phyloP scores from a whole-genome alignment of 2,329 filamentous ascomycete species.

The Colletotrichum simmondsii region DNA sequence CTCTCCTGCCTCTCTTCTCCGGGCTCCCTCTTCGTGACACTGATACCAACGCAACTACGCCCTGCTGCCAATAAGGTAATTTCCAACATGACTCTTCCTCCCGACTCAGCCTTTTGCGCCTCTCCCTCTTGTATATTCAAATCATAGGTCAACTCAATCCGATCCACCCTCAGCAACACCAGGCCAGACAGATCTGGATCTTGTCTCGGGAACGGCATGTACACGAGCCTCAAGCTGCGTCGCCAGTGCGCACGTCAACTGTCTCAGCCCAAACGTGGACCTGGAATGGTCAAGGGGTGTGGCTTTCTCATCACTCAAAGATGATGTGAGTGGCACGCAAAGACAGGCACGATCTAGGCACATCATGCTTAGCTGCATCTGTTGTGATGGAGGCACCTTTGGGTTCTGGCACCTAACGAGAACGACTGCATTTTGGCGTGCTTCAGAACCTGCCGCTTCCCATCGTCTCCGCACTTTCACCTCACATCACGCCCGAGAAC shows the following conservation, averaged over 20 bases:
- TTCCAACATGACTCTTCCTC: not conserved
- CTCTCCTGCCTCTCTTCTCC: not conserved
- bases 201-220: conserved; percentile 30
- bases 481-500: not conserved
- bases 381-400: not conserved
- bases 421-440: conserved; percentile 17
- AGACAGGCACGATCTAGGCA: not conserved
- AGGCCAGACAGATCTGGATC: not conserved
- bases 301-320: not conserved
- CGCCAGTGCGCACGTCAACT: conserved; percentile 17
- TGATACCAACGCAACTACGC: not conserved
- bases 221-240: conserved; percentile 19
- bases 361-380: not conserved
- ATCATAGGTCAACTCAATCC: conserved; percentile 4
- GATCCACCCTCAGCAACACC: not conserved
- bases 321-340: conserved; percentile 22
- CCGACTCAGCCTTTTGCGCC: not conserved
- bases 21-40: not conserved
- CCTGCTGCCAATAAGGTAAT: not conserved
- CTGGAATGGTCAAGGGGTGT: not conserved
- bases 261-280: conserved; percentile 25
- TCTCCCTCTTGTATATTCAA: conserved; percentile 4
- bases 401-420: conserved; percentile 1
- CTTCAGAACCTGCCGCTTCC: conserved; percentile 22
- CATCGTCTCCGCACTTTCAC: not conserved